These are phyloP conservation scores for Venturia effusa DNA, from an alignment of 2,329 filamentous ascomycete genomes.

Conservation along the genomic window DNA sequence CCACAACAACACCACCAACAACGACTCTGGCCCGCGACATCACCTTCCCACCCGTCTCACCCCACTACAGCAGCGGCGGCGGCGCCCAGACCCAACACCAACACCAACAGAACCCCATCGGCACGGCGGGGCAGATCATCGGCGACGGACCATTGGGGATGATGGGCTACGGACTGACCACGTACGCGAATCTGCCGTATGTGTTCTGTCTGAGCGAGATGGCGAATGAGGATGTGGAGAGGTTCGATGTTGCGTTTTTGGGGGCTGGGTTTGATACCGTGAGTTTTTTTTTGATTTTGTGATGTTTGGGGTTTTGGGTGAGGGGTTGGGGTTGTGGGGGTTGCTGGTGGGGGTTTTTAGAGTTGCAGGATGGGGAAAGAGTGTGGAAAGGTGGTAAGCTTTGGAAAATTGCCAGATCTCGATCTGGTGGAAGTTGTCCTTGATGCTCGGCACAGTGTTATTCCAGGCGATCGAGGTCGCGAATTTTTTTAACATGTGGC, in stretches of 20 bases:
- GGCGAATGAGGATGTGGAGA: conserved; percentile 24
- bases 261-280: conserved; percentile 41
- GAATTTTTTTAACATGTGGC: no score
- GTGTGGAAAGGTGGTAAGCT: background rate
- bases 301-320: no score
- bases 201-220: conserved; percentile 32
- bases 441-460: no score
- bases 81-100: no score
- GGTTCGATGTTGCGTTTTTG: conserved; percentile 38
- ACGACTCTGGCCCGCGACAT: no score
- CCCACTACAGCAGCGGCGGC: background rate
- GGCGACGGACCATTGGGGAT: background rate
- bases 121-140: background rate
- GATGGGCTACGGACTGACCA: conserved; percentile 28
- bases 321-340: no score
- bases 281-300: conserved; percentile 13
- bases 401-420: background rate
- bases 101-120: background rate
- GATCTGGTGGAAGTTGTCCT: background rate
- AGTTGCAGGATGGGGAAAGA: background rate
- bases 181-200: conserved; percentile 38
- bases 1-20: background rate
- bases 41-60: conserved; percentile 1
- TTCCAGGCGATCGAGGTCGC: background rate
- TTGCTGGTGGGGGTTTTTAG: background rate